Evolutionary conservation across 768 basidiomycete genomes (phyloP).

Genomic region (Lactarius akahatsu): DNA sequence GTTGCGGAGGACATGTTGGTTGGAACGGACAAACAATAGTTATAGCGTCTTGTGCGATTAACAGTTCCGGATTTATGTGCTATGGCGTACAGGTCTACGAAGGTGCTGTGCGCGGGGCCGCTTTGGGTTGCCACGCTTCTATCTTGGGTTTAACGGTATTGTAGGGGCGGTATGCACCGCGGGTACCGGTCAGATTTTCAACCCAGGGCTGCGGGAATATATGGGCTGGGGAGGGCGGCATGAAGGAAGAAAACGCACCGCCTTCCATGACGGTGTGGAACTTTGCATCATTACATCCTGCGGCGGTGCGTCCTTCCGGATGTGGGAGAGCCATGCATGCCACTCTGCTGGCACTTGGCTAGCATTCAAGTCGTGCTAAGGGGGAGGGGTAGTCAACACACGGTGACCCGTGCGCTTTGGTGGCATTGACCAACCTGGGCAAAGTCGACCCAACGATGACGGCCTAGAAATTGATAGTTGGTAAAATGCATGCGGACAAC

Average conservation of each 20-base stretch:
- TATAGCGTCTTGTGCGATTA: conserved; percentile 15
- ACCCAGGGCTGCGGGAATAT: conserved; percentile 58
- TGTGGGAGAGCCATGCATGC: conserved; percentile 95
- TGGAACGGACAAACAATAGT: conserved; percentile 13
- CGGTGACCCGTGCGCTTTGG: neutral
- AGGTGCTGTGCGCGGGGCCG: conserved; percentile 46
- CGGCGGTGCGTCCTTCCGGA: conserved; percentile 77
- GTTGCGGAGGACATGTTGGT: conserved; percentile 63
- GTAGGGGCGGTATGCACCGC: conserved; percentile 87
- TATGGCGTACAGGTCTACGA: conserved; percentile 22
- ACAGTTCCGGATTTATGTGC: conserved; percentile 7
- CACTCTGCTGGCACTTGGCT: conserved; percentile 94
- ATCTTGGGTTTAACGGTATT: conserved; percentile 85
- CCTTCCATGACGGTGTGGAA: conserved; percentile 75
- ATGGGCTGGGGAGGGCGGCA: neutral
- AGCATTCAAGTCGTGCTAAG: conserved; percentile 82
- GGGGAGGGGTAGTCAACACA: conserved; percentile 4
- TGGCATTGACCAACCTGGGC: conserved; percentile 57
- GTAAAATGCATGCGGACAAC: neutral
- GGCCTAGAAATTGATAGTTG: conserved; percentile 49
- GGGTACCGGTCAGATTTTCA: conserved; percentile 91
- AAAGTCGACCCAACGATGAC: conserved; percentile 96
- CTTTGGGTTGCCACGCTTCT: conserved; percentile 79
- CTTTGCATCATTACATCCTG: conserved; percentile 72
- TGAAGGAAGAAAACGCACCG: conserved; percentile 50